Conservation (phyloP, 164 flowering plant genomes). For the Cinnamomum chago region DNA sequence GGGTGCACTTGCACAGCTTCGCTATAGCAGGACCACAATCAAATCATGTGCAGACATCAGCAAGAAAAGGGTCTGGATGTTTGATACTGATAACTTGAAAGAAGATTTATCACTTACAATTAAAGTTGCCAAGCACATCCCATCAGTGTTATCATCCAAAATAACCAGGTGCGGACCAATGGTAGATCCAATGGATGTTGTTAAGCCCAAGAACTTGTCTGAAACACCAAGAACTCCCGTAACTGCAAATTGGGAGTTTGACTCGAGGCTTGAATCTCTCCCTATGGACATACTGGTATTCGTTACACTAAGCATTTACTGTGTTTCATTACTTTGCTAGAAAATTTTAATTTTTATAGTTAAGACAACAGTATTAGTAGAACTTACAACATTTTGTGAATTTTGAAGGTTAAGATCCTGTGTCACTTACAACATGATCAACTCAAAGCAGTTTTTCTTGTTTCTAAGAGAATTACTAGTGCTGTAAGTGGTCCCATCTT, state of each 20-base stretch:
- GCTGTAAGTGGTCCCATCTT: slow-evolving; percentile 53
- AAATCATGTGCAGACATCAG: slow-evolving; percentile 73
- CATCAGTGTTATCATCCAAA: slow-evolving; percentile 45
- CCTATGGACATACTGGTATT: slow-evolving; percentile 92
- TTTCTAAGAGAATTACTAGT: slow-evolving; percentile 62
- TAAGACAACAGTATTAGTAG: neutral
- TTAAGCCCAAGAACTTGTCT: slow-evolving; percentile 34
- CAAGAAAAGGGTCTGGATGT: slow-evolving; percentile 62
- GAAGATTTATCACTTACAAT: slow-evolving; percentile 16
- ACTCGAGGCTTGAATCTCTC: slow-evolving; percentile 87
- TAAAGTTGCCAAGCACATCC: slow-evolving; percentile 25
- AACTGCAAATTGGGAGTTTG: slow-evolving; percentile 37
- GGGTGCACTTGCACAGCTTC: slow-evolving; percentile 77
- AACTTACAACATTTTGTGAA: neutral
- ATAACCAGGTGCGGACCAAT: slow-evolving; percentile 19
- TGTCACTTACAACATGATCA: slow-evolving; percentile 97
- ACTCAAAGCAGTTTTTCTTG: slow-evolving; percentile 79
- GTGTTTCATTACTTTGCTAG: neutral
- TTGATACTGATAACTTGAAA: slow-evolving; percentile 31
- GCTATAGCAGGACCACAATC: slow-evolving; percentile 43
- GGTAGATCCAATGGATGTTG: slow-evolving; percentile 15
- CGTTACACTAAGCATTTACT: neutral
- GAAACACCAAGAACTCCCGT: slow-evolving; percentile 71
- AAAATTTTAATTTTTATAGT: no score
- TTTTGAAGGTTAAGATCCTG: slow-evolving; percentile 68